These are phyloP conservation scores for Talaromyces islandicus DNA, from an alignment of 2,329 filamentous ascomycete genomes.

Conservation along the genomic window DNA sequence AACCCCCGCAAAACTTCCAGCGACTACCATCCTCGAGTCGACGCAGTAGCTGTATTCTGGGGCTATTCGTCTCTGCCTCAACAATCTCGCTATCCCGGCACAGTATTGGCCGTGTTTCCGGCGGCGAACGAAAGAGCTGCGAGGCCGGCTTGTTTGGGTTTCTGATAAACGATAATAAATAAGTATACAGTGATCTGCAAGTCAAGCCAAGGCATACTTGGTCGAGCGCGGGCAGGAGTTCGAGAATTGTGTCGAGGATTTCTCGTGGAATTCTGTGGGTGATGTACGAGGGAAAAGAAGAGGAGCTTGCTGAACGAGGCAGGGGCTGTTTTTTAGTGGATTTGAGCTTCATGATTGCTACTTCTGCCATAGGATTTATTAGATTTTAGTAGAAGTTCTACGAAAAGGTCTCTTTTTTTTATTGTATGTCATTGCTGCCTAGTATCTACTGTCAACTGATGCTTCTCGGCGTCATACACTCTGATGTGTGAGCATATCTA, in stretches of 20 bases:
- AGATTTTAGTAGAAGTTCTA: too few species aligned
- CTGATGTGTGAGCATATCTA: too few species aligned
- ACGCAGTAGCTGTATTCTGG: neutral
- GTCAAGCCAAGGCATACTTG: neutral
- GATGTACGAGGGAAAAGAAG: neutral
- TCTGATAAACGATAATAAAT: slow-evolving; percentile 15
- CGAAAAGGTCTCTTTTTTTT: too few species aligned
- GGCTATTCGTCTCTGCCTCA: neutral
- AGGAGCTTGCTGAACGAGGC: too few species aligned
- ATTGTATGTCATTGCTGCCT: neutral
- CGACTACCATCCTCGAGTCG: neutral
- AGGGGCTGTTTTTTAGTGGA: neutral
- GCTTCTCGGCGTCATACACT: neutral
- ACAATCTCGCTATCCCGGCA: neutral
- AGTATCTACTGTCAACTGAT: neutral
- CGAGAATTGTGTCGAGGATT: neutral
- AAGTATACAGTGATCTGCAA: slow-evolving; percentile 11
- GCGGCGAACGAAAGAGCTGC: slow-evolving; percentile 10
- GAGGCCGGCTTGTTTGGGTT: slow-evolving; percentile 14
- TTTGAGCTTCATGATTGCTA: neutral
- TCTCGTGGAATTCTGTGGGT: neutral
- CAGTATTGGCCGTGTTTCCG: slow-evolving; percentile 8
- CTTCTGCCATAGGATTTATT: neutral
- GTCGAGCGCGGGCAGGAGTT: neutral
- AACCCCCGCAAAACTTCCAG: neutral